phyloP scores from a whole-genome alignment of 2,329 filamentous ascomycete genomes.

The Aaosphaeria arxii region DNA sequence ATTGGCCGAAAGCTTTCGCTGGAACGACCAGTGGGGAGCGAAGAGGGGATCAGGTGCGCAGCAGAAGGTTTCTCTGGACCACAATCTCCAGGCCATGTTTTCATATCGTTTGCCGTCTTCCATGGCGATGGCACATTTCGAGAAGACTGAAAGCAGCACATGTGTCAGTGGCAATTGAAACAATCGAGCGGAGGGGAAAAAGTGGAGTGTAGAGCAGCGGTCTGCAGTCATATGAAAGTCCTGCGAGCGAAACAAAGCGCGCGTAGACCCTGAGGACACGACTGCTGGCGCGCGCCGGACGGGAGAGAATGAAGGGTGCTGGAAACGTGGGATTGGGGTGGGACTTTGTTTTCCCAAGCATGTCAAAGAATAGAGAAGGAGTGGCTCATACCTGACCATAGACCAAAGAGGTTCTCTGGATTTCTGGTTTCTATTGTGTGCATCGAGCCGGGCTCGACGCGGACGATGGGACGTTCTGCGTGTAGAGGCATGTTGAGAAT shows the following conservation, averaged over 20 bases:
- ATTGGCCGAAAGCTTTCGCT: constrained; percentile 23
- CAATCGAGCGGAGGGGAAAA: too few relatives aligned
- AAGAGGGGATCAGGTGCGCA: constrained; percentile 60
- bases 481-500: constrained; percentile 69
- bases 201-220: constrained; percentile 3
- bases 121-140: constrained; percentile 88
- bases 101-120: constrained; percentile 90
- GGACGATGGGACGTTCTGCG: constrained; percentile 81
- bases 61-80: constrained; percentile 91
- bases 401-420: constrained; percentile 88
- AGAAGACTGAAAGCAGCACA: constrained; percentile 65
- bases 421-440: constrained; percentile 93
- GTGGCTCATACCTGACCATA: constrained; percentile 90
- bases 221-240: constrained; percentile 6
- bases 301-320: constrained; percentile 1
- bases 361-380: constrained; percentile 1
- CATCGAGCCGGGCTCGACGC: constrained; percentile 87
- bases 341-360: neutral
- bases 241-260: too few relatives aligned
- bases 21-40: constrained; percentile 31
- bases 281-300: too few relatives aligned
- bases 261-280: too few relatives aligned
- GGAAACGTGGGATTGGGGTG: neutral
- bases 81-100: constrained; percentile 93
- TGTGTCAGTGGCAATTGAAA: constrained; percentile 17